Evolutionary conservation across 1,139 yeast species (phyloP).

Genomic region (Saccharomycopsis phalli): DNA sequence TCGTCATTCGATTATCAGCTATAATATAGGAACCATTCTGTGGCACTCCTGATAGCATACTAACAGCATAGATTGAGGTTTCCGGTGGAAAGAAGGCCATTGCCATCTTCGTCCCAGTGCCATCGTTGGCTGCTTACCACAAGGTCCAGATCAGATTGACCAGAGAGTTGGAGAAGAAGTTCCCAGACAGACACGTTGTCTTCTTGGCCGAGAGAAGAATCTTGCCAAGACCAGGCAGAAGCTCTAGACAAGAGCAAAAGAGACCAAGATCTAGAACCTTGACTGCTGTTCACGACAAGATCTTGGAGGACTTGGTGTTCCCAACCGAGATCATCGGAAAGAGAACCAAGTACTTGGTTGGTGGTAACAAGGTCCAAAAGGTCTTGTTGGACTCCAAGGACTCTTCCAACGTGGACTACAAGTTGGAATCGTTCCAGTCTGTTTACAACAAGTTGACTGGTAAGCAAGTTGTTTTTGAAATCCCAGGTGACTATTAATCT

Average conservation of each 20-base stretch:
- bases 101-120: conserved; percentile 97
- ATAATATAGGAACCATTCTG: conserved; percentile 6
- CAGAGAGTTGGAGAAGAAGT: conserved; percentile 99
- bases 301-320: conserved; percentile 98
- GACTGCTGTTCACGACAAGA: conserved; percentile 97
- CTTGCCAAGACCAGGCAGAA: conserved; percentile 92
- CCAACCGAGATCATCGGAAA: conserved; percentile 99
- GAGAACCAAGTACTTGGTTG: conserved; percentile 98
- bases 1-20: background rate
- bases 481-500: conserved; percentile 76
- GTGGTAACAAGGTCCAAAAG: conserved; percentile 98
- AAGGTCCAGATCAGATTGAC: conserved; percentile 95
- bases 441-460: conserved; percentile 98
- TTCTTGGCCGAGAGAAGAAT: conserved; percentile 99
- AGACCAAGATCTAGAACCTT: conserved; percentile 99
- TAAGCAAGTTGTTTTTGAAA: conserved; percentile 98
- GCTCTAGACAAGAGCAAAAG: conserved; percentile 90
- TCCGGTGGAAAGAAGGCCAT: conserved; percentile 98
- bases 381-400: conserved; percentile 98
- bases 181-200: conserved; percentile 99
- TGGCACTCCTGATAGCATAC: conserved; percentile 17
- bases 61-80: conserved; percentile 59
- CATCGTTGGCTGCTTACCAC: conserved; percentile 90
- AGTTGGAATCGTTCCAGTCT: conserved; percentile 98
- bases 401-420: conserved; percentile 94